Conservation (phyloP, 208 protist species). For the Angomonas deanei region DNA sequence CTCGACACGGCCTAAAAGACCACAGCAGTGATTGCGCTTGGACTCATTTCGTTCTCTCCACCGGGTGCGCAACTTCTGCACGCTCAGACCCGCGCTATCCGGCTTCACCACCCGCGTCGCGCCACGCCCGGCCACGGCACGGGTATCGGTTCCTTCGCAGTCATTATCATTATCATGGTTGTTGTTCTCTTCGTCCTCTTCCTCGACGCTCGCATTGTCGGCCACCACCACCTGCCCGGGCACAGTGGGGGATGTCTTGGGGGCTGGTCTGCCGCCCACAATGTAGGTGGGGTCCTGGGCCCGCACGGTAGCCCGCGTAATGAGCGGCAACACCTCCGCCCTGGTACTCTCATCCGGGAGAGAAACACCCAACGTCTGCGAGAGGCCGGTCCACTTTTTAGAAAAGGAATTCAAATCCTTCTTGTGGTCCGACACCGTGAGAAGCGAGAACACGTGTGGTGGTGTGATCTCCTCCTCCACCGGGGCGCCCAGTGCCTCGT, state of each 20-base stretch:
- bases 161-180: background rate
- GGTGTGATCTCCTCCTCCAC: conserved; percentile 6
- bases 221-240: background rate
- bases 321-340: conserved; percentile 17
- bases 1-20: conserved; percentile 20
- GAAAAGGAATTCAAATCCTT: conserved; percentile 15
- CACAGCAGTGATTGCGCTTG: conserved; percentile 18
- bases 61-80: conserved; percentile 24
- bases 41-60: conserved; percentile 17
- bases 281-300: conserved; percentile 29
- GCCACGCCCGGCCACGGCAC: no score
- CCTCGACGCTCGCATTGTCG: background rate
- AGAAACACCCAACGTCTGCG: conserved; percentile 6
- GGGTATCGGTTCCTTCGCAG: background rate
- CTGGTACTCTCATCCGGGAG: conserved; percentile 10
- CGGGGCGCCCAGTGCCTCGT: conserved; percentile 12
- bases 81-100: conserved; percentile 18
- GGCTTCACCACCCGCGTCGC: conserved; percentile 4
- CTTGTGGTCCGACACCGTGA: background rate
- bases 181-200: background rate
- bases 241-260: background rate
- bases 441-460: conserved; percentile 11
- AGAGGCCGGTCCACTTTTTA: conserved; percentile 15
- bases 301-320: conserved; percentile 22
- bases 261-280: conserved; percentile 8